A percentile compares a stretch with the other conserved stretches of the same genome.
Conservation (phyloP, 176 grass and related monocot genomes). For the Juncus effusus region DNA sequence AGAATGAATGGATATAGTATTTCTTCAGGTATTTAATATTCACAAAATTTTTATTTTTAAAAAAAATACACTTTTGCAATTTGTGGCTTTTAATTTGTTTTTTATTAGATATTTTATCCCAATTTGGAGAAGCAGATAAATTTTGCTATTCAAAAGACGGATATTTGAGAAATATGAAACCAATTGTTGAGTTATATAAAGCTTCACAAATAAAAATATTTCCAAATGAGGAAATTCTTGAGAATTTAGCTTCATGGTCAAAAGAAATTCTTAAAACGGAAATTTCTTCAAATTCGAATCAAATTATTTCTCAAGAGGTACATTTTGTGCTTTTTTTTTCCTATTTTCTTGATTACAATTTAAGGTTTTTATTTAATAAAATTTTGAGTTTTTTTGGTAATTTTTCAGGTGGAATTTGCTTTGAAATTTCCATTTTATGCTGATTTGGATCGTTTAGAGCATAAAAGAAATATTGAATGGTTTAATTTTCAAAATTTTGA, state of each 20-base stretch:
- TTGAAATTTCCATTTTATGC: constrained; percentile 60
- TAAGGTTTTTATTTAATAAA: too few species aligned
- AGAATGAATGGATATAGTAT: constrained; percentile 65
- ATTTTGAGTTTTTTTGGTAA: neutral
- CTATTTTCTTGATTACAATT: too few species aligned
- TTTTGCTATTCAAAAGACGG: constrained; percentile 59
- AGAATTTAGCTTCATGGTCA: constrained; percentile 62
- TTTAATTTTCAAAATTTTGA: constrained; percentile 28
- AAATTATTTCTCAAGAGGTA: constrained; percentile 40
- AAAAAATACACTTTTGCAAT: neutral
- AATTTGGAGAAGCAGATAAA: constrained; percentile 32
- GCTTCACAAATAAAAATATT: constrained; percentile 62
- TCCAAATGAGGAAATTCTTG: constrained; percentile 44
- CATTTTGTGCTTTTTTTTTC: neutral
- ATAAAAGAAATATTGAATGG: constrained; percentile 69
- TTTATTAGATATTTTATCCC: constrained; percentile 41
- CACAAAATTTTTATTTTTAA: neutral
- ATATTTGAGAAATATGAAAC: constrained; percentile 60
- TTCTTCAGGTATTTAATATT: constrained; percentile 45
- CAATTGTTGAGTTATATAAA: constrained; percentile 64
- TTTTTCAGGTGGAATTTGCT: constrained; percentile 54
- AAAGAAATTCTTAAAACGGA: constrained; percentile 46
- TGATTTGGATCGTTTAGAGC: constrained; percentile 61
- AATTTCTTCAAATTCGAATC: constrained; percentile 18
- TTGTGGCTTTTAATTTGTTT: constrained; percentile 17